Evolutionary conservation across 73 alveolate genomes (phyloP), one percentile per base, ranked within the genome.

Genomic region (Uronychia binucleata): DNA sequence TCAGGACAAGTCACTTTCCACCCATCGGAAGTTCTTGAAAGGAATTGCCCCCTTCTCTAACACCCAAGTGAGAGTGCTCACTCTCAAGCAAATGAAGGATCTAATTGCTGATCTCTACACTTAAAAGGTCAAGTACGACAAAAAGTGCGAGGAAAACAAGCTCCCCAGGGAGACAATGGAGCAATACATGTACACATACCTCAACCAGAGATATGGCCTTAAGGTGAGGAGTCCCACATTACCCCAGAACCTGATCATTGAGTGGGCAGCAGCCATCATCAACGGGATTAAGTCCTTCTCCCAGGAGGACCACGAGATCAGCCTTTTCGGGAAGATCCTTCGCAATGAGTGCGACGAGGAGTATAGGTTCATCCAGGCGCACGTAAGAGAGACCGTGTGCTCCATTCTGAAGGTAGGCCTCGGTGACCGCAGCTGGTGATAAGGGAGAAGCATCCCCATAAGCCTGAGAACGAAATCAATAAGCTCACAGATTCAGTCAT

Each of bases 181-280:
- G 83, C 91, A 91, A 86, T 86, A 79, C 90, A 91, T 91, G 94
- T 91, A 91, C 80, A 91, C 92, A 60, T 91, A 82, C 82, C 90
- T 91, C 75, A 91, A 91, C 86, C 87, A 90, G 59, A 90, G 82
- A 86, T 91, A 58, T 82, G 96, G 96, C 27, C 88, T 91, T 0
- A 91, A 91, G 75, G n/a, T n/a, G n/a, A n/a, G n/a, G n/a, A n/a
- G n/a, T n/a, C n/a, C n/a, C n/a, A n/a, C n/a, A n/a, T n/a, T n/a
- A n/a, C n/a, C n/a, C n/a, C n/a, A n/a, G n/a, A 96, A 93, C 88
- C 87, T 97, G 78, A 96, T 97, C 0, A 91, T 97, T 29, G 99
- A 97, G 88, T 96, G 98, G 95, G 99, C 99, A 0, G 93, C 98
- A 74, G 89, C 98, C 26, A 95, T 97, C 28, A 94, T 97, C 31